phyloP scores from a whole-genome alignment of 129 eudicot genomes.

The Glebionis coronaria region DNA sequence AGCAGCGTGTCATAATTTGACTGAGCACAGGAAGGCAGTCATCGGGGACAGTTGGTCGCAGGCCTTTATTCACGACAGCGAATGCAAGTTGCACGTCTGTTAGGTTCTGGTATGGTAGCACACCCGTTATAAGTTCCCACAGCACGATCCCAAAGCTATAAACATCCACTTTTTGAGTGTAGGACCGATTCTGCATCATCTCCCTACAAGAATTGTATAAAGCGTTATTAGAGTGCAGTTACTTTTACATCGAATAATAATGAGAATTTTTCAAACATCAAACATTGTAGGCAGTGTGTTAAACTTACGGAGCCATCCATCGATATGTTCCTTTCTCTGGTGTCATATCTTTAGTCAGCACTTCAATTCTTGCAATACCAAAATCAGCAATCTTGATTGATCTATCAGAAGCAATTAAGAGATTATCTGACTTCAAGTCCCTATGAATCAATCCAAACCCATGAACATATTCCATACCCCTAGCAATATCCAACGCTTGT shows the following conservation, averaged over 20 bases:
- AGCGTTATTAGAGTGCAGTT: neutral
- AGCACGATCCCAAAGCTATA: conserved; percentile 82
- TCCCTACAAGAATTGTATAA: conserved; percentile 43
- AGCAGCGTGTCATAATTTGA: conserved; percentile 80
- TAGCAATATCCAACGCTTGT: conserved; percentile 88
- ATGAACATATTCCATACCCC: conserved; percentile 84
- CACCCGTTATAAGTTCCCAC: conserved; percentile 84
- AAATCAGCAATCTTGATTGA: conserved; percentile 89
- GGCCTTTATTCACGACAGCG: conserved; percentile 81
- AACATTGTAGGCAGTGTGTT: too few species aligned
- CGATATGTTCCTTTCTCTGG: conserved; percentile 90
- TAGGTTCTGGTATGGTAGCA: conserved; percentile 82
- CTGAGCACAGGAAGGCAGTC: conserved; percentile 70
- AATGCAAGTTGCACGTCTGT: conserved; percentile 83
- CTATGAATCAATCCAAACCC: conserved; percentile 75
- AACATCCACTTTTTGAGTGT: conserved; percentile 81
- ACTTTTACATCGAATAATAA: neutral
- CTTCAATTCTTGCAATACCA: conserved; percentile 85
- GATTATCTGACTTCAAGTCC: conserved; percentile 82
- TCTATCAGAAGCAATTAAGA: conserved; percentile 64
- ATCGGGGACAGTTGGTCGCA: conserved; percentile 63
- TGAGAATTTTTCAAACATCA: too few species aligned
- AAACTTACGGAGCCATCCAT: conserved; percentile 96
- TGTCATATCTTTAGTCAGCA: conserved; percentile 80
- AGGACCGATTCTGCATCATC: conserved; percentile 86